Evolutionary conservation across 495 filamentous ascomycete species (phyloP), one percentile per base, ranked within the genome.

Genomic region (Aspergillus conjunctus): DNA sequence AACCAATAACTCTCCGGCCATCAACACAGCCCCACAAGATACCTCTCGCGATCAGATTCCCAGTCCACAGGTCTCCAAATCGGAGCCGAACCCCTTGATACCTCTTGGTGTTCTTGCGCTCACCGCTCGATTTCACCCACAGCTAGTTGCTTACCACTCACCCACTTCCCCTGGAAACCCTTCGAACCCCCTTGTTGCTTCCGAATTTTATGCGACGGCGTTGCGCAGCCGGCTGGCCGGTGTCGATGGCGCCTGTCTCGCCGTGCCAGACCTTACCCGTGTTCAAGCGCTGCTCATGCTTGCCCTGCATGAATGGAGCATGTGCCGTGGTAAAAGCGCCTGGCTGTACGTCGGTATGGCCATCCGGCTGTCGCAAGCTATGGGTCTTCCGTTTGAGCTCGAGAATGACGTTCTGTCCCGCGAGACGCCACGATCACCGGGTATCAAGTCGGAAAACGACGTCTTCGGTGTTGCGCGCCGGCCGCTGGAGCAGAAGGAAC

Each of bases 241-340:
- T 58, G 43, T 83, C 66, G 56, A 76, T 81, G 68, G 78, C 71
- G 69, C 81, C 69, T 62, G 78, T 69, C 65, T 88, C 77, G 79
- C 83, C 68, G 57, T 79, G 54, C 65, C 87, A 66, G 66, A 88
- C 10, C 77, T 95, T 7, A 86, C 92, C 56, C 81, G 87, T 21
- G 85, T 89, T 4, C 90, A 93, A 66, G 89, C 88, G 4, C 78
- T 91, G 18, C 74, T 94, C 45, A 94, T 95, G 90, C 77, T 96
- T 10, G 88, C 86, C 1, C 78, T 94, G 20, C 90, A 94, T 65
- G 91, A 93, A 66, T 94, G 91, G 91, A 88, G 88, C 31, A 90
- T 90, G 77, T 85, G 83, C 34, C 84, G 90, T 43, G 91, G 89
- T 1, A 81, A 86, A 62, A 86, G 83, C 56, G 90, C 90, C 10